Evolutionary conservation across 2,329 filamentous ascomycete species (phyloP), one percentile per base, ranked within the genome.

Genomic region (Septoria linicola): DNA sequence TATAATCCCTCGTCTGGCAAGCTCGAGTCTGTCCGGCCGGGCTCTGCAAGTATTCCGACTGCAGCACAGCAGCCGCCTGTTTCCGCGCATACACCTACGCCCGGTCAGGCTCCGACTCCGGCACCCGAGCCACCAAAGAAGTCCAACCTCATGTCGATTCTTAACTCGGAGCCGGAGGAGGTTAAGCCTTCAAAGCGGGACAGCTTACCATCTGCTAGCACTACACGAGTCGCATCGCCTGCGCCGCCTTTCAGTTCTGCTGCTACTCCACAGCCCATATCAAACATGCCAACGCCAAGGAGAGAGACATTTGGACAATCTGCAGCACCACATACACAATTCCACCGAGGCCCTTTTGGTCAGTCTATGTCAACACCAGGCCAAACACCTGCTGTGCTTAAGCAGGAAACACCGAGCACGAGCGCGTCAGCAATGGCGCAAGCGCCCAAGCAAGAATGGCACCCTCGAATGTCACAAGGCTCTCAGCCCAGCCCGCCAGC

Each of bases 51-150:
- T n/a, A 54, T 55, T 17, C 55, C 48, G 8, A 21, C 36, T 8
- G 49, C 57, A 13, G 46, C 54, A 8, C 54, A 59, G n/a, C 47
- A 53, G 11, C 49, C 58, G 14, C 30, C 47, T 25, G 41, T 45
- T n/a, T n/a, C n/a, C n/a, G n/a, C n/a, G 11, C 25, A 41, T 31
- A 34, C 31, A 20, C 23, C 51, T 49, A 10, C 49, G 47, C 16
- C 60, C 54, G 10, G 55, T 4, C 54, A 61, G n/a, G 54, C 58
- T 10, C 51, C 60, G n/a, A 58, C 56, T 11, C 60, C 63, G 13
- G 55, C 63, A 21, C 59, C 63, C 13, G 66, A 68, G 41, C 63
- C 66, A 8, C 68, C 68, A 2, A 71, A 70, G 58, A 64, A 67
- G 11, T 70, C 68, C 4, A 71, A 70, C 48, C 34, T 71, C 43